Percentiles rank a stretch among this genome's conserved stretches.
phyloP scores from a whole-genome alignment of 495 filamentous ascomycete genomes.

The Venustampulla echinocandica region DNA sequence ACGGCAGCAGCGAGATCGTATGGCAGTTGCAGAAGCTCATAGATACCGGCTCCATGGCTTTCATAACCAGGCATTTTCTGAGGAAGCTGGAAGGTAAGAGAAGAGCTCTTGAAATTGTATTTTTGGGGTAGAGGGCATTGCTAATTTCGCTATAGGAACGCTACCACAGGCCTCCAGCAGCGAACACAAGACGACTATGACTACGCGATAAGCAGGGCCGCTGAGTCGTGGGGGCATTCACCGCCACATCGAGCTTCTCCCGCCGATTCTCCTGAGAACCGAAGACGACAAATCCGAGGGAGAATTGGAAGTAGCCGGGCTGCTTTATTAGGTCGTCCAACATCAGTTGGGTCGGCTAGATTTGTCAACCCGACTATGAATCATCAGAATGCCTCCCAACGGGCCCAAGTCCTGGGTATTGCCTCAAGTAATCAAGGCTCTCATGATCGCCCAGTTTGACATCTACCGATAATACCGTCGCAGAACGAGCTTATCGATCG shows the following conservation, averaged over 20 bases:
- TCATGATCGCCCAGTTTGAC: background rate
- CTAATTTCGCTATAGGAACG: background rate
- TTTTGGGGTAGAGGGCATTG: background rate
- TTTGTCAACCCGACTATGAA: background rate
- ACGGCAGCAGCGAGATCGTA: conserved; percentile 5
- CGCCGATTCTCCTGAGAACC: conserved; percentile 11
- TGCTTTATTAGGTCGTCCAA: conserved; percentile 11
- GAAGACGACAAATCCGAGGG: conserved; percentile 16
- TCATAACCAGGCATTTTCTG: conserved; percentile 1
- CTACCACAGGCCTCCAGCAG: background rate
- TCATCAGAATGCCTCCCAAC: conserved; percentile 2
- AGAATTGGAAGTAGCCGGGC: conserved; percentile 10
- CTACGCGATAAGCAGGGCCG: background rate
- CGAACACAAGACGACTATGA: conserved; percentile 13
- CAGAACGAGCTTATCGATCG: too few species aligned
- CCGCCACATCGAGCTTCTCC: conserved; percentile 2
- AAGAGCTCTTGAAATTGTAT: background rate
- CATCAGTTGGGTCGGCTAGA: conserved; percentile 17
- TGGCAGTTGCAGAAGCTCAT: background rate
- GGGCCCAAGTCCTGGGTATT: background rate
- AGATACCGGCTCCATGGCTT: background rate
- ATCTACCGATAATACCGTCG: background rate
- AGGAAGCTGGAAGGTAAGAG: conserved; percentile 6
- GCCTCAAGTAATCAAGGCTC: background rate
- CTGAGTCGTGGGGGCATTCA: conserved; percentile 12